Evolutionary conservation across 2,329 filamentous ascomycete species (phyloP).

Genomic region (Beauveria brongniartii): DNA sequence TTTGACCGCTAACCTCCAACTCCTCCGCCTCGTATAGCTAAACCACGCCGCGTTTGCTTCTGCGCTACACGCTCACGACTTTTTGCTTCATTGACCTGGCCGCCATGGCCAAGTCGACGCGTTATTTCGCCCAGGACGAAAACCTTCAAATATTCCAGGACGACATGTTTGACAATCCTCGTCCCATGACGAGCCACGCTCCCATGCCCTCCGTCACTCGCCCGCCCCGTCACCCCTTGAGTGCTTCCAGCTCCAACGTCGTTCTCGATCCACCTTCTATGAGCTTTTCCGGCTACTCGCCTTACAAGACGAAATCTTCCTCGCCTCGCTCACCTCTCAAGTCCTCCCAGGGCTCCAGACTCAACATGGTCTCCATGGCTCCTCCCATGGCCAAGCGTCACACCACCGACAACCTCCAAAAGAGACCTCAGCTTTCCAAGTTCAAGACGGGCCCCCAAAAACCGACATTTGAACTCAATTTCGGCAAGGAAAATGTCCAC

Average conservation of each 20-base stretch:
- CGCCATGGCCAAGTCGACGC: conserved; percentile 46
- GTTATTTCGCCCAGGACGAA: conserved; percentile 37
- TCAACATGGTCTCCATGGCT: conserved; percentile 61
- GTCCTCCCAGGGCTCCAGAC: conserved; percentile 46
- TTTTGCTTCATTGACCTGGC: conserved; percentile 24
- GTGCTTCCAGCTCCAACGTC: conserved; percentile 50
- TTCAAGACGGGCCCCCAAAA: conserved; percentile 51
- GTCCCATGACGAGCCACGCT: conserved; percentile 46
- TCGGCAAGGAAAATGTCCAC: conserved; percentile 50
- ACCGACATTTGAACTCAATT: conserved; percentile 35
- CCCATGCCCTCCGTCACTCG: conserved; percentile 46
- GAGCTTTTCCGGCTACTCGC: conserved; percentile 52
- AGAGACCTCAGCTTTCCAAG: conserved; percentile 54
- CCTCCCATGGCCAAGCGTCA: conserved; percentile 49
- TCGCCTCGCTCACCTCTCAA: conserved; percentile 54
- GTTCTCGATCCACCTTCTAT: conserved; percentile 56
- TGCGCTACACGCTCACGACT: background rate
- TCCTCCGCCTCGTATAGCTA: background rate
- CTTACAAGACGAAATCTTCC: conserved; percentile 56
- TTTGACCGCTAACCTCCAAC: conserved; percentile 7
- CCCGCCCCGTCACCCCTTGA: conserved; percentile 39
- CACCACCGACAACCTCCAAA: conserved; percentile 59
- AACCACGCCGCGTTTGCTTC: conserved; percentile 3
- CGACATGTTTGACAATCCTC: conserved; percentile 36
- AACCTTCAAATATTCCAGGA: conserved; percentile 46